Evolutionary conservation across 768 basidiomycete genomes (phyloP).

Genomic region (Gelatoporia subvermispora): DNA sequence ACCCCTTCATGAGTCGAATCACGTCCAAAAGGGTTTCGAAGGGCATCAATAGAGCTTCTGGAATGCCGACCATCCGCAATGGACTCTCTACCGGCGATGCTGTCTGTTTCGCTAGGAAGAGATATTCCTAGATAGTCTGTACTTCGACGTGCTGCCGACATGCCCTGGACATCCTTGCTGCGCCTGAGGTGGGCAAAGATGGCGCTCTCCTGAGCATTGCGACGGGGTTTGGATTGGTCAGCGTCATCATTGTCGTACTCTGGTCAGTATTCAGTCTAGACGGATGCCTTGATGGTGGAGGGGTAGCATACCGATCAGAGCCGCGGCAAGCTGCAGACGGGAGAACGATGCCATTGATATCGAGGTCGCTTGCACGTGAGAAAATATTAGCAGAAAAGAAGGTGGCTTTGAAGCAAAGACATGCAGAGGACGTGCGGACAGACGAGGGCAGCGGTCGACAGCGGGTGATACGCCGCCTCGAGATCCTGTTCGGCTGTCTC

Average conservation of each 20-base stretch:
- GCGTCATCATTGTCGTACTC: constrained; percentile 88
- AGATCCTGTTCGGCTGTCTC: too few relatives aligned
- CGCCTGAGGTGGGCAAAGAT: constrained; percentile 78
- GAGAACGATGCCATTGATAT: constrained; percentile 51
- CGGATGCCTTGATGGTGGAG: background rate
- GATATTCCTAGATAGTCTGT: constrained; percentile 64
- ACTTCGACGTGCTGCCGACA: constrained; percentile 42
- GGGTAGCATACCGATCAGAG: constrained; percentile 60
- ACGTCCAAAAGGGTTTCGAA: constrained; percentile 72
- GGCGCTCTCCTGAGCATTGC: constrained; percentile 77
- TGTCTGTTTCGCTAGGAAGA: constrained; percentile 57
- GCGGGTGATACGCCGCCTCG: too few relatives aligned
- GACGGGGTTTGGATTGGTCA: constrained; percentile 55
- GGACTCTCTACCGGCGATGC: constrained; percentile 41
- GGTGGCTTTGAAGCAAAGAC: background rate
- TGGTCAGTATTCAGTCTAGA: constrained; percentile 23
- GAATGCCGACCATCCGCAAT: constrained; percentile 45
- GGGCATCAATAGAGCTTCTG: constrained; percentile 52
- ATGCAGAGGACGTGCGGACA: too few relatives aligned
- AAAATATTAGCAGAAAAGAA: background rate
- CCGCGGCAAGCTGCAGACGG: constrained; percentile 82
- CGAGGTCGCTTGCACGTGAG: too few relatives aligned
- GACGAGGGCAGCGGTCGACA: too few relatives aligned
- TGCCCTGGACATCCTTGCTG: constrained; percentile 42
- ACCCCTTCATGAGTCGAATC: constrained; percentile 55